phyloP scores from a whole-genome alignment of 2,329 filamentous ascomycete species.

The Aspergillus calidoustus region DNA sequence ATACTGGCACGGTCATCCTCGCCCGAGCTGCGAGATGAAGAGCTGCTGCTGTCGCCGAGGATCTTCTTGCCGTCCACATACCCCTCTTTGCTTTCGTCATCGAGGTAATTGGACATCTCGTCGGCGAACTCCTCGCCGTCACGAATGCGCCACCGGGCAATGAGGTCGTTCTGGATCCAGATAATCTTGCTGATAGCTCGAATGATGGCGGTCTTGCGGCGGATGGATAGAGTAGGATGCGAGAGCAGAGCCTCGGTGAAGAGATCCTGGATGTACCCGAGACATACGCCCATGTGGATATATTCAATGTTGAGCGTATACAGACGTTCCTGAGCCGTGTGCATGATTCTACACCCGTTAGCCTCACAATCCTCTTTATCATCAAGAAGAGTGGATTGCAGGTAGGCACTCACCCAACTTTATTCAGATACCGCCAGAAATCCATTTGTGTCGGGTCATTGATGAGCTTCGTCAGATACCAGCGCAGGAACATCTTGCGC shows the following conservation, averaged over 20 bases:
- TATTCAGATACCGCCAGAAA: constrained; percentile 84
- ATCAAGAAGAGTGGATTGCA: not conserved
- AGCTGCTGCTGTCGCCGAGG: constrained; percentile 33
- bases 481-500: constrained; percentile 76
- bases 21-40: constrained; percentile 28
- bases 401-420: constrained; percentile 66
- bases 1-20: constrained; percentile 39
- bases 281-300: constrained; percentile 73
- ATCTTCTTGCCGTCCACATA: constrained; percentile 68
- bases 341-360: constrained; percentile 66
- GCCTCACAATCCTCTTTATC: not conserved
- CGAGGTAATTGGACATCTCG: constrained; percentile 44
- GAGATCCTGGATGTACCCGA: constrained; percentile 78
- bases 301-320: constrained; percentile 80
- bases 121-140: constrained; percentile 66
- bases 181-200: constrained; percentile 80
- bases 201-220: constrained; percentile 72
- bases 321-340: constrained; percentile 73
- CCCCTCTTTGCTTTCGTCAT: constrained; percentile 62
- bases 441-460: constrained; percentile 75
- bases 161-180: constrained; percentile 87
- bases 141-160: constrained; percentile 79
- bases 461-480: constrained; percentile 75
- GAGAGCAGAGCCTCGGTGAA: constrained; percentile 76
- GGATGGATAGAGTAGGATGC: constrained; percentile 68